Evolutionary conservation across 257 asterid species (phyloP), one percentile per base, ranked within the genome.

Genomic region (Linaria vulgaris): DNA sequence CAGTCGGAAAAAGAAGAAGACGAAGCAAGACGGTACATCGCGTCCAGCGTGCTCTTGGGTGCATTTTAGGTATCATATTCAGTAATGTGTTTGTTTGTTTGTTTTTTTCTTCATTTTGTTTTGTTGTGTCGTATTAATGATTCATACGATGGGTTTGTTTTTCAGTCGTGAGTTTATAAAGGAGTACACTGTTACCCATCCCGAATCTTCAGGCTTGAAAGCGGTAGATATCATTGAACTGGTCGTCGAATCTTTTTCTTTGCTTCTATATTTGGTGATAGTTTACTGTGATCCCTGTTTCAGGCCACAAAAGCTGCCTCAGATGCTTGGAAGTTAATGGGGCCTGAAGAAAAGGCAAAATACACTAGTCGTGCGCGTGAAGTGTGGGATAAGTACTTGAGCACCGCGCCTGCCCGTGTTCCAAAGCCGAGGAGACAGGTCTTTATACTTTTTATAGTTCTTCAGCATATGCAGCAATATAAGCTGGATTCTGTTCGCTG

Each of bases 11-110:
- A 92, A 82, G 80, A 91, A 78, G 82, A 88, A 84, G 81, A 87
- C 84, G 78, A 92, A 77, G 83, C 85, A 80, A 67, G 94, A 71
- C 55, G 86, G 82, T 37, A 65, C 82, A 45, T 85, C 95, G 54
- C 97, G 97, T 22, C 99, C 97, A 30, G 95, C 99, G 61, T 92
- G 97, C 70, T 92, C 99, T 50, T 92, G 98, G 99, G 99, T 92
- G 72, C 96, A 92, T 65, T 92, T 92, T 76, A 92, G 99, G 96
- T 89, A 79, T 68, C 23, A 44, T 39, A 21, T 37, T 22, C 9
- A n/a, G 19, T 38, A 58, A 12, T 53, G 8, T 43, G 10, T 63
- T n/a, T 54, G 4, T 56, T 60, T 27, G 25, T 21, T 20, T n/a
- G n/a, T n/a, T n/a, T n/a, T n/a, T 54, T 46, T 59, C 19, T 12